Evolutionary conservation across 2,329 filamentous ascomycete species (phyloP), one percentile per base, ranked within the genome.

Genomic region (Botrytis fragariae): DNA sequence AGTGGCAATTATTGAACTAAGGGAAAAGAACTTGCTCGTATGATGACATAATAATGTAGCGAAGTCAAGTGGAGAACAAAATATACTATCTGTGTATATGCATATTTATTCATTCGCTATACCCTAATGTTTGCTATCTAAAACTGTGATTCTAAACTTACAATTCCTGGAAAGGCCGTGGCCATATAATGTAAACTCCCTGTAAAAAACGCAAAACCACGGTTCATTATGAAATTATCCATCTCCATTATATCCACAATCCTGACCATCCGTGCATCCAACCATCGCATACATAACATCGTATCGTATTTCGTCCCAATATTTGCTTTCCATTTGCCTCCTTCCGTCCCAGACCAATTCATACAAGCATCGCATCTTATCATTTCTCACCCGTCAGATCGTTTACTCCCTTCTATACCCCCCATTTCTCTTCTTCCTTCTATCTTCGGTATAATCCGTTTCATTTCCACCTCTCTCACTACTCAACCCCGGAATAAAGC

Each of bases 401-500:
- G 12, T 48, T 39, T 51, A 62, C 61, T 73, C 73, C 45, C 73
- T 57, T 32, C 73, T 69, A 61, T 74, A 74, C 14, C 73, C 71
- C 22, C 61, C 72, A 57, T 72, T 74, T 37, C 80, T 78, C 76
- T 78, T 79, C 76, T 77, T 76, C 69, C 79, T 69, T 57, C 77
- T 78, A 73, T 81, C 79, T 67, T 80, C 79, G 1, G 77, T 76
- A 74, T 80, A 81, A 63, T 79, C 79, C 35, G 71, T 61, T 25
- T 63, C 68, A n/a, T 63, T 45, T 39, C 75, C 79, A 37, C 74
- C 75, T 8, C 65, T 73, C 61, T 74, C 75, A 39, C 61, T 74
- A 54, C 76, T 78, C 70, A 82, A 62, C 0, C 79, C 81, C 20
- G 81, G 81, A 74, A 82, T 81, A 51, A 72, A 72, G 75, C 81